Evolutionary conservation across 805 yeast species (phyloP).

Genomic region (Wickerhamomyces bovis): DNA sequence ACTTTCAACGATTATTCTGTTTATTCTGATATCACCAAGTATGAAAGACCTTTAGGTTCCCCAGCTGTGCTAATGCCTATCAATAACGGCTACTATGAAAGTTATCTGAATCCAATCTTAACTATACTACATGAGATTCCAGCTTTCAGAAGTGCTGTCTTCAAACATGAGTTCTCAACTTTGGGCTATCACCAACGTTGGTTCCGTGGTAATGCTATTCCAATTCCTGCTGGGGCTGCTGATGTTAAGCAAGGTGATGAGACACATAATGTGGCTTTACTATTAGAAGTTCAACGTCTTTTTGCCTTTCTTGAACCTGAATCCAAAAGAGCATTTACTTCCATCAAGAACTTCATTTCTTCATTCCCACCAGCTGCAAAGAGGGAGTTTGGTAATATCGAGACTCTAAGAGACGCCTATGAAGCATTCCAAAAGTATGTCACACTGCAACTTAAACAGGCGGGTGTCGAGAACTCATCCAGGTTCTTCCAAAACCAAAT

Average conservation of each 20-base stretch:
- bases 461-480: conserved; percentile 2
- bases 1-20: conserved; percentile 15
- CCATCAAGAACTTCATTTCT: conserved; percentile 27
- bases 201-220: conserved; percentile 29
- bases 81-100: conserved; percentile 28
- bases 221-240: conserved; percentile 6
- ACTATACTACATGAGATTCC: conserved; percentile 34
- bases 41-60: conserved; percentile 13
- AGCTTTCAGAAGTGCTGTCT: conserved; percentile 26
- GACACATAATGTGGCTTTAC: conserved; percentile 20
- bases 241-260: conserved; percentile 19
- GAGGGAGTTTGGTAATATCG: conserved; percentile 10
- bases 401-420: conserved; percentile 17
- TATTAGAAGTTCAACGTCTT: conserved; percentile 33
- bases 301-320: conserved; percentile 31
- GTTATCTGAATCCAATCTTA: conserved; percentile 36
- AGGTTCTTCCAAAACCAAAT: conserved; percentile 7
- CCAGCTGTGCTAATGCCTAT: conserved; percentile 33
- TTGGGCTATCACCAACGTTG: conserved; percentile 34
- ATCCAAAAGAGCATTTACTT: conserved; percentile 34
- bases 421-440: conserved; percentile 12
- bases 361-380: conserved; percentile 23
- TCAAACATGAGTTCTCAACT: conserved; percentile 26
- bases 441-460: conserved; percentile 5
- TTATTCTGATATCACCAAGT: conserved; percentile 28